A percentile compares a stretch with the other conserved stretches of the same genome.
phyloP scores from a whole-genome alignment of 257 asterid genomes.

The Fraxinus pennsylvanica region DNA sequence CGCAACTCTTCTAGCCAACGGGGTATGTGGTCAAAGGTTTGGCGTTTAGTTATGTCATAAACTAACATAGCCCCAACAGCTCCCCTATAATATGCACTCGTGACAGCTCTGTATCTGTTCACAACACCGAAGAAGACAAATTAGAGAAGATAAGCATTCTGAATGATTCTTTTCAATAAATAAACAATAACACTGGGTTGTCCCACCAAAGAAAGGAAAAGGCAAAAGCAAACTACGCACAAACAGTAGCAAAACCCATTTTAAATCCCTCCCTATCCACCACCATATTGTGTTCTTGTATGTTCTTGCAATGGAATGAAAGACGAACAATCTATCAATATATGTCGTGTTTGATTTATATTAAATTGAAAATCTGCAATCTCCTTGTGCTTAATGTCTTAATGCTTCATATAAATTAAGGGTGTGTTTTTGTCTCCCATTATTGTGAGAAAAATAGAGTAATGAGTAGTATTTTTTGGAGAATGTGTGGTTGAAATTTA shows the following conservation, averaged over 20 bases:
- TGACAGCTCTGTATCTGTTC: constrained; percentile 77
- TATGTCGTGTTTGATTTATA: background rate
- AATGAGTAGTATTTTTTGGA: too few relatives aligned
- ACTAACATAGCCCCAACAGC: constrained; percentile 85
- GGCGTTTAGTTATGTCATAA: constrained; percentile 70
- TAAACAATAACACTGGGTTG: background rate
- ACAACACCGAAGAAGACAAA: background rate
- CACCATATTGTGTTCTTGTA: background rate
- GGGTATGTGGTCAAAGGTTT: constrained; percentile 76
- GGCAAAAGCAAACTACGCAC: background rate
- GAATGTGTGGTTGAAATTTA: too few relatives aligned
- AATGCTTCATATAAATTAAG: background rate
- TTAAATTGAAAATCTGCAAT: background rate
- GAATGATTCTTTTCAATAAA: background rate
- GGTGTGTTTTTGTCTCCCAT: too few relatives aligned
- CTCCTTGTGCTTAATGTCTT: background rate
- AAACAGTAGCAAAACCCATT: background rate
- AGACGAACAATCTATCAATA: background rate
- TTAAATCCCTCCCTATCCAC: background rate
- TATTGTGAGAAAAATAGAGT: too few relatives aligned
- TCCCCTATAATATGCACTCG: constrained; percentile 83
- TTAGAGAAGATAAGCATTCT: background rate
- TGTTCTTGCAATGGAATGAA: background rate
- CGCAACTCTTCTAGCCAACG: constrained; percentile 70
- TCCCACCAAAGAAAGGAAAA: background rate